A percentile compares a stretch with the other conserved stretches of the same genome.
These are phyloP conservation scores for Castanea mollissima DNA, from an alignment of 306 rosid species.

Conservation along the genomic window DNA sequence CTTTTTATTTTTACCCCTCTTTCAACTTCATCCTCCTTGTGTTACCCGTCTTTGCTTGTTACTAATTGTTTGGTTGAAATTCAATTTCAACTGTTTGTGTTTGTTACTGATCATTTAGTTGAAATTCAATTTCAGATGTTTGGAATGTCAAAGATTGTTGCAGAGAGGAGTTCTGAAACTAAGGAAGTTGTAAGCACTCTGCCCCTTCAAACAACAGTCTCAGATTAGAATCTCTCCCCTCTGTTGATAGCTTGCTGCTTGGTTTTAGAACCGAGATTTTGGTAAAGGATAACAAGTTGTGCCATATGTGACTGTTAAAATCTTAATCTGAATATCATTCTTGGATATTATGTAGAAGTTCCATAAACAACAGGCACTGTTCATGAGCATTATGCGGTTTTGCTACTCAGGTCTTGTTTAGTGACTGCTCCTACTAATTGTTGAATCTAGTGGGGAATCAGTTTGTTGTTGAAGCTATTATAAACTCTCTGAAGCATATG, in stretches of 20 bases:
- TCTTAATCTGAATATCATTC: too few species aligned
- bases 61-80: conserved; percentile 4
- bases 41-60: neutral
- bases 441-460: too few species aligned
- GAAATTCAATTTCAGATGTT: conserved; percentile 66
- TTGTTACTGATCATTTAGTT: conserved; percentile 4
- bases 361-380: too few species aligned
- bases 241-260: neutral
- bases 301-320: too few species aligned
- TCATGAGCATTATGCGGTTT: too few species aligned
- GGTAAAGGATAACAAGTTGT: neutral
- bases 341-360: too few species aligned
- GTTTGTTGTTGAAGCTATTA: too few species aligned
- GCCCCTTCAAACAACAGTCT: conserved; percentile 56
- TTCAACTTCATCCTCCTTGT: neutral
- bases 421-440: too few species aligned
- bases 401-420: too few species aligned
- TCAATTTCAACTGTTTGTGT: conserved; percentile 30
- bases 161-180: conserved; percentile 51
- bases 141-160: conserved; percentile 75
- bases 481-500: too few species aligned
- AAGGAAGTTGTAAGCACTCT: conserved; percentile 80
- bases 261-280: neutral
- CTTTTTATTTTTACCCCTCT: neutral
- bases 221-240: conserved; percentile 40